Percentiles rank a stretch among this genome's conserved stretches.
Conservation (phyloP, 768 basidiomycete genomes). For the Kockovaella imperatae region DNA sequence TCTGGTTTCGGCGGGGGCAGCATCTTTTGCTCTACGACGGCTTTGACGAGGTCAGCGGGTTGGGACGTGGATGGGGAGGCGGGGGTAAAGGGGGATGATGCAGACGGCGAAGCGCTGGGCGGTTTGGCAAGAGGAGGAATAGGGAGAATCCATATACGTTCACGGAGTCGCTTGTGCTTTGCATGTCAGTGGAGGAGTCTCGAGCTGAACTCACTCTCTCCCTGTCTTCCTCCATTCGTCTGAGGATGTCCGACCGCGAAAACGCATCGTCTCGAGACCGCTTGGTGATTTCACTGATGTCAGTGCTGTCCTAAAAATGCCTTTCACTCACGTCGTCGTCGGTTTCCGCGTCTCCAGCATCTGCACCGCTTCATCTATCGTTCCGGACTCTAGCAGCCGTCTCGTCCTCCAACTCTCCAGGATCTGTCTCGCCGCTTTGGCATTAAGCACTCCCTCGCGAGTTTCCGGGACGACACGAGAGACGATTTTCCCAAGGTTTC, state of each 20-base stretch:
- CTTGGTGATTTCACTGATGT: conserved; percentile 13
- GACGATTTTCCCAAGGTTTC: conserved; percentile 71
- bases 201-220: conserved; percentile 53
- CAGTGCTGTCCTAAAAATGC: background rate
- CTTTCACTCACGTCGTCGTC: conserved; percentile 12
- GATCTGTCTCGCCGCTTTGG: conserved; percentile 81
- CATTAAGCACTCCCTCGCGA: conserved; percentile 77
- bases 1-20: background rate
- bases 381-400: conserved; percentile 69
- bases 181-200: conserved; percentile 1
- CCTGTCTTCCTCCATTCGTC: conserved; percentile 83
- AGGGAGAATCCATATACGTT: conserved; percentile 66
- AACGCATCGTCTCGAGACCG: conserved; percentile 43
- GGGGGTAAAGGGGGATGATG: conserved; percentile 45
- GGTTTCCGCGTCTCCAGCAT: conserved; percentile 33
- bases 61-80: conserved; percentile 37
- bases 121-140: conserved; percentile 30
- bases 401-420: conserved; percentile 86
- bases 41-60: background rate
- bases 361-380: conserved; percentile 62
- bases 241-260: conserved; percentile 63
- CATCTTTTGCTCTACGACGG: background rate
- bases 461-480: conserved; percentile 80
- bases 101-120: conserved; percentile 9
- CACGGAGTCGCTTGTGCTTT: conserved; percentile 74